phyloP scores from a whole-genome alignment of 2,329 filamentous ascomycete species.

The Colletotrichum navitas region DNA sequence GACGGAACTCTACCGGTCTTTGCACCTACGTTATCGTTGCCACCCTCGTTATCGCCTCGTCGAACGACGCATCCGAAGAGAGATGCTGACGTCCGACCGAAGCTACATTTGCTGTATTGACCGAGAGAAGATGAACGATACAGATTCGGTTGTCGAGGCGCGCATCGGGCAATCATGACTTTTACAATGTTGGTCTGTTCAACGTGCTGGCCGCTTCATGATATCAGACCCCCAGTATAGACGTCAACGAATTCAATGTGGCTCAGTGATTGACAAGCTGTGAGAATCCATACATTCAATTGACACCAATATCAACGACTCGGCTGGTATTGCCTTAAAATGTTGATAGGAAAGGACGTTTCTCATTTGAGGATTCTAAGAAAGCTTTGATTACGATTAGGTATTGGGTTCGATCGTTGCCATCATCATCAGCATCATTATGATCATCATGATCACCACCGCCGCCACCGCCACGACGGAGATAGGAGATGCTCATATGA shows the following conservation, averaged over 20 bases:
- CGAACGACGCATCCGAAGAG: too few species aligned
- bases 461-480: not conserved
- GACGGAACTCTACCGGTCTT: too few species aligned
- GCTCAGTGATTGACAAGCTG: not conserved
- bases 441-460: not conserved
- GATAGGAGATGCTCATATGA: not conserved
- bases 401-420: not conserved
- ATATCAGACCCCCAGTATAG: too few species aligned
- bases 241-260: not conserved
- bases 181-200: too few species aligned
- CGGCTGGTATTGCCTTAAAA: not conserved
- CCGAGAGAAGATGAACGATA: too few species aligned
- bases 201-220: not conserved
- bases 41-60: not conserved
- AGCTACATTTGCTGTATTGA: not conserved
- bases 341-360: not conserved
- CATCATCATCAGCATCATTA: not conserved
- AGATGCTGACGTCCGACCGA: too few species aligned
- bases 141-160: not conserved
- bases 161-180: not conserved
- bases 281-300: not conserved
- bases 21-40: not conserved
- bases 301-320: not conserved
- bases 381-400: conserved; percentile 10
- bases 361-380: not conserved